Base-by-base conservation (phyloP, 805 yeast species). In the Wickerhamomyces subpelliculosus region DNA sequence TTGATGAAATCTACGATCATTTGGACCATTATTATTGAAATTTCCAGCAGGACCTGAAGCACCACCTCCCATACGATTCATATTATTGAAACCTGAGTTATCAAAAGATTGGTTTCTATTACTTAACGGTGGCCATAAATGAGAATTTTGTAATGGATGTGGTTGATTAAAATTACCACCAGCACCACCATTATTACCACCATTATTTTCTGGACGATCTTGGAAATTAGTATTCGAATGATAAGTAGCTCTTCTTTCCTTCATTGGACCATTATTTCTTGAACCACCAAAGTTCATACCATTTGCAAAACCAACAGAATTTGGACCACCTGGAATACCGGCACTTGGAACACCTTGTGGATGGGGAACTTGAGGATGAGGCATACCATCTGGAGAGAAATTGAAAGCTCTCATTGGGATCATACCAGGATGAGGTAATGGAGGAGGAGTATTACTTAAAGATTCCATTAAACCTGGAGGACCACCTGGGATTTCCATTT, bases 371-470 rank as follows among this genome's bases (percentile, higher is more conserved):
- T 45, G 46, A 26, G 44, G 45, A n/a, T 45, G 35, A 24, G 43
- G 32, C 22, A 47, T 27, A n/a, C 49, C 51, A 36, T 48, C 55
- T 32, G 52, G 52, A 5, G 51, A 49, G 43, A 51, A 47, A 8
- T 49, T 55, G 27, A 51, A 49, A 16, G 57, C 54, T 20, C 48
- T 42, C 41, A 53, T 41, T 17, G 54, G 51, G 12, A 53, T 47
- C 54, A 50, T 50, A 3, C 54, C 50, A 14, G 54, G 55, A 18
- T 45, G n/a, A n/a, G n/a, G 54, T 12, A 49, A 50, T 12, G 48
- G 28, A 28, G 56, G 57, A 3, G 54, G 48, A 0, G 53, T 45
- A 34, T 47, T 52, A 16, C 30, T 28, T 35, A 52, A 33, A 9
- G 36, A 26, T 8, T 51, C 55, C 26, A 47, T 27, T 5, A 29